Evolutionary conservation across 306 rosid genomes (phyloP), one percentile per base, ranked within the genome.

Genomic region (Cucurbita ficifolia): DNA sequence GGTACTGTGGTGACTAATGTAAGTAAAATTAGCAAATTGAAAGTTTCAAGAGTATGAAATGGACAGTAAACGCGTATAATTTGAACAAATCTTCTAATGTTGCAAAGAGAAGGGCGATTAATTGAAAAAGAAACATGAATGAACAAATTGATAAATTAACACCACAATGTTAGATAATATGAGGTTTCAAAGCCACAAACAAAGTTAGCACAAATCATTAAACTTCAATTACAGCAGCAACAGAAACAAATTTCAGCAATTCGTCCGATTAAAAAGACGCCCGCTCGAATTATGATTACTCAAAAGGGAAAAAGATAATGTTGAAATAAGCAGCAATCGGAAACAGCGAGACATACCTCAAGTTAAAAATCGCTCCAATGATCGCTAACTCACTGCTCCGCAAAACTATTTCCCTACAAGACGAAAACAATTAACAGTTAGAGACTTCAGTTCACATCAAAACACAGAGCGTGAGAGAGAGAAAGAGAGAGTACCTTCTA

Each of bases 381-480:
- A 89, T 84, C 4, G 98, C 97, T 79, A 94, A 64, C 79, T 89
- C 97, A 39, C 96, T 90, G 81, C 85, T 88, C 80, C 85, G 88
- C 39, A 93, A 75, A 10, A 93, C 81, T 1, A 90, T 78, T 56
- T 85, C 88, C 80, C 96, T 89, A 64, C 61, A 80, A 76, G 13
- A 75, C 6, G 6, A 16, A 50, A 10, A 40, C 67, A 16, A 80
- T 5, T 10, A 50, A 7, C n/a, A 10, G 11, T 81, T 19, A 78
- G 78, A 70, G 55, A 68, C 69, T 78, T 54, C 52, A 59, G 46
- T 68, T 35, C 18, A 16, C 51, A 9, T 3, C 4, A 75, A 17
- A 43, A 4, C 45, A 22, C 80, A 52, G 70, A 22, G 77, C 36
- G 54, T 43, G 49, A 33, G 60, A 29, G 39, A 38, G 19, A 43